These are phyloP conservation scores for Trametes sanguinea DNA, from an alignment of 768 basidiomycete genomes.

Conservation along the genomic window DNA sequence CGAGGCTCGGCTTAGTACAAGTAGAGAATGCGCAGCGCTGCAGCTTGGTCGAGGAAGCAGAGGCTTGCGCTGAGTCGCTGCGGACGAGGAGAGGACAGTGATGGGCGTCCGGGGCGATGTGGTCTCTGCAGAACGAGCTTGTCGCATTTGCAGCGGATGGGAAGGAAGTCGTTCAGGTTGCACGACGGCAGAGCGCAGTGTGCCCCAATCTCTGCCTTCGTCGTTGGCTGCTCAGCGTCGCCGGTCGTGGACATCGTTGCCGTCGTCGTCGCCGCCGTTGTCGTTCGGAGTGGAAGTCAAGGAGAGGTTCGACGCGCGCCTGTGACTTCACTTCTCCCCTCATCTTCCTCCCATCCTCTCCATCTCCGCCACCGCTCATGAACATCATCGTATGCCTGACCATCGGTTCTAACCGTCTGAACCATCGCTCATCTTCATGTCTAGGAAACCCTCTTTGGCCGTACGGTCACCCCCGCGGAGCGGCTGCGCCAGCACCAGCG, in stretches of 20 bases:
- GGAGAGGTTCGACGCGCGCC: not conserved
- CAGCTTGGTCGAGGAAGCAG: slow-evolving; percentile 33
- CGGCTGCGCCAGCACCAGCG: slow-evolving; percentile 96
- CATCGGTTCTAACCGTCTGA: not conserved
- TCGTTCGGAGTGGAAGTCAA: not conserved
- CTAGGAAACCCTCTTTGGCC: slow-evolving; percentile 96
- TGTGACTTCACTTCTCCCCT: not conserved
- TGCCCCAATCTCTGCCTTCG: slow-evolving; percentile 56
- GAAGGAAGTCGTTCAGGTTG: slow-evolving; percentile 70
- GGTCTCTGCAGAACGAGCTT: slow-evolving; percentile 62
- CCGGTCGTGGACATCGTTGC: not conserved
- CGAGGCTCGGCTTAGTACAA: slow-evolving; percentile 61
- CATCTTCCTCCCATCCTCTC: not conserved
- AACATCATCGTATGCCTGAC: slow-evolving; percentile 70
- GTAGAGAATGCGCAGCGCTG: slow-evolving; percentile 50
- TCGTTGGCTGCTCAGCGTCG: not conserved
- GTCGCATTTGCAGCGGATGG: slow-evolving; percentile 68
- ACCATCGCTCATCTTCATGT: not conserved
- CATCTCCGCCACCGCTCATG: slow-evolving; percentile 42
- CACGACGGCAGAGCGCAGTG: slow-evolving; percentile 66
- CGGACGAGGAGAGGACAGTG: slow-evolving; percentile 42
- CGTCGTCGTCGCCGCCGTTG: not conserved
- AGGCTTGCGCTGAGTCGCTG: not conserved
- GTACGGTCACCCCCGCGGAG: slow-evolving; percentile 93
- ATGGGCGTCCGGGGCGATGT: slow-evolving; percentile 63